Base-by-base conservation (phyloP, 2,329 filamentous ascomycete species). In the Diaporthe citrichinensis region DNA sequence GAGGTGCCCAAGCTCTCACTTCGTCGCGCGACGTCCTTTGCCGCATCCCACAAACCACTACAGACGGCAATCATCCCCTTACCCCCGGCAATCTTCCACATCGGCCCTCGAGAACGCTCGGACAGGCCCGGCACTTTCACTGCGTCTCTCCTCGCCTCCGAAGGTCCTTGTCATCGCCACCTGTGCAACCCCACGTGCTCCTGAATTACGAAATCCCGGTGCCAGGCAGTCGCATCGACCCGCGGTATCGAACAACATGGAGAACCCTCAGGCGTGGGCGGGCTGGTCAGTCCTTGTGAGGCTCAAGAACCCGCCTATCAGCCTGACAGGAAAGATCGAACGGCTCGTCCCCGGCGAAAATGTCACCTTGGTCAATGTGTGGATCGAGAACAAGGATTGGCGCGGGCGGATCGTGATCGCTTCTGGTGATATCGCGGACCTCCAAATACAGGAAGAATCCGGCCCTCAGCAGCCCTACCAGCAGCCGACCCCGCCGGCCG, bases 321-420 rank as follows among this genome's bases (percentile, higher is more conserved):
- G 73, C 55, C 53, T 77, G 34, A 77, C 73, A 20, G 76, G 73
- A 41, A 77, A 67, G 51, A 75, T 77, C 65, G 76, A 77, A 20
- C 49, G 69, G 49, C 72, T 77, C 62, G 62, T 75, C 23, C 73
- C 73, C 12, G 76, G 76, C 69, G 68, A 73, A 39, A 72, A 72
- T n/a, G 62, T 77, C 23, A 71, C 72, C 55, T 46, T 77, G 25
- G 71, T 57, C 71, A 73, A 73, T 15, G 73, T 75, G 8, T 77
- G 76, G 76, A 57, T 65, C 62, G 73, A 73, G 23, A 74, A 67
- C n/a, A 71, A 55, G 23, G 73, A 75, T 3, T 73, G 71, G 53
- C 55, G 62, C 14, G 61, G 72, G 31, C 57, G 69, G 14, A 65
- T 77, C 57, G 73, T 73, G 51, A 71, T 77, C 25, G 73, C 73